These are phyloP conservation scores for Phaffomyces antillensis DNA, from an alignment of 805 yeast species.

Conservation along the genomic window DNA sequence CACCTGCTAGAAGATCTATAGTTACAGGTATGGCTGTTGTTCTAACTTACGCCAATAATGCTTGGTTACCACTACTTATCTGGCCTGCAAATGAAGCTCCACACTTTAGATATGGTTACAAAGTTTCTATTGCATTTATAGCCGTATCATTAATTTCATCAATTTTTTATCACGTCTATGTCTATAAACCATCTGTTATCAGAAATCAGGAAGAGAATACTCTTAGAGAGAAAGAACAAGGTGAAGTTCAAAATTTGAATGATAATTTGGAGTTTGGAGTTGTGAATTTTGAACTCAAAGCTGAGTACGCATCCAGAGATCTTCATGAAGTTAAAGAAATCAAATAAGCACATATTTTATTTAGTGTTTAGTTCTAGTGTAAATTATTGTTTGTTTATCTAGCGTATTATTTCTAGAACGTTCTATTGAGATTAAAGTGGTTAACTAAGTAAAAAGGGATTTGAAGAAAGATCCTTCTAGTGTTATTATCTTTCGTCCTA, in stretches of 20 bases:
- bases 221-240: not conserved
- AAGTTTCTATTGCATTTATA: slow-evolving; percentile 1
- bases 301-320: not conserved
- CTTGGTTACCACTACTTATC: slow-evolving; percentile 33
- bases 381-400: too few relatives aligned
- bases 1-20: slow-evolving; percentile 33
- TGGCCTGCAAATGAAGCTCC: slow-evolving; percentile 41
- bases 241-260: not conserved
- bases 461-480: not conserved
- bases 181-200: not conserved
- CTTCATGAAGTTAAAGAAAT: not conserved
- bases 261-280: not conserved
- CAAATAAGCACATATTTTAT: not conserved
- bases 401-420: too few relatives aligned
- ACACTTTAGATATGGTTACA: slow-evolving; percentile 32
- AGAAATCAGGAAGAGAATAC: not conserved
- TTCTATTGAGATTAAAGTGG: too few relatives aligned
- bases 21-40: slow-evolving; percentile 34
- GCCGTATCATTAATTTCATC: not conserved
- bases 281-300: not conserved
- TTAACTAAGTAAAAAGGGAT: not conserved
- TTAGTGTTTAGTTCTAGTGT: too few relatives aligned
- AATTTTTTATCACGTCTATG: not conserved
- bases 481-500: not conserved
- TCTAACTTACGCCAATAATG: slow-evolving; percentile 36